phyloP scores from a whole-genome alignment of 2,329 filamentous ascomycete genomes.

The Fonsecaea multimorphosa region DNA sequence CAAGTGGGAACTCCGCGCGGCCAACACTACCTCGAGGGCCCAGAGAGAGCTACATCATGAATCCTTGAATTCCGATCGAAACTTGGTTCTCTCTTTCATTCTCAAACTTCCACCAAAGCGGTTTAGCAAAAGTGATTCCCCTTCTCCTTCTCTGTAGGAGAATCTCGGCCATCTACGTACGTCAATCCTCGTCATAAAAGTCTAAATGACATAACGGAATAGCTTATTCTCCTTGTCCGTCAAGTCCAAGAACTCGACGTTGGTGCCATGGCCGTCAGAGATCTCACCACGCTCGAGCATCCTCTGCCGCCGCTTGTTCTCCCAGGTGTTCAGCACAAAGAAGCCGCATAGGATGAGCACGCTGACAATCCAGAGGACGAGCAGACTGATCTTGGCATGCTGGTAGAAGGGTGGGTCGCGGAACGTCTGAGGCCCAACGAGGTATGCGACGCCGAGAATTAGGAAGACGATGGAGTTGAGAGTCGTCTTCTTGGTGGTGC shows the following conservation, averaged over 20 bases:
- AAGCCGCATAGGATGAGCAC: constrained; percentile 15
- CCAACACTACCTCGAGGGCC: no score
- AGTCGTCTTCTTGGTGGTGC: constrained; percentile 19
- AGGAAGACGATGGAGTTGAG: constrained; percentile 19
- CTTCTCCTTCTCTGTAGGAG: not conserved
- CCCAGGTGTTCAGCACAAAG: constrained; percentile 15
- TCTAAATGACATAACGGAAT: constrained; percentile 14
- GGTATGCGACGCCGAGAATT: constrained; percentile 15
- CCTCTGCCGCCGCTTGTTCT: constrained; percentile 14
- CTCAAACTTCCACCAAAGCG: not conserved
- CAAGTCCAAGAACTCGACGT: constrained; percentile 17
- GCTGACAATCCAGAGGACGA: constrained; percentile 17
- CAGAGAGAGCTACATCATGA: no score
- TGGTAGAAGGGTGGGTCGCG: constrained; percentile 16
- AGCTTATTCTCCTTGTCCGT: constrained; percentile 18
- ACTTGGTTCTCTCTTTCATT: not conserved
- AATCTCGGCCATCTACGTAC: not conserved
- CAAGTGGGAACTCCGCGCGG: no score
- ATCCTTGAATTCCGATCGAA: not conserved
- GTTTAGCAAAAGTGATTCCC: not conserved
- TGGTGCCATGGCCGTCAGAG: constrained; percentile 14
- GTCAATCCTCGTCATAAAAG: not conserved
- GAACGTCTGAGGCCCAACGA: constrained; percentile 16
- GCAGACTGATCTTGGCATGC: constrained; percentile 14
- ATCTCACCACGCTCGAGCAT: constrained; percentile 16